Percentiles rank a stretch among this genome's conserved stretches.
These are phyloP conservation scores for Noccaea caerulescens DNA, from an alignment of 345 rosid genomes.

Conservation along the genomic window DNA sequence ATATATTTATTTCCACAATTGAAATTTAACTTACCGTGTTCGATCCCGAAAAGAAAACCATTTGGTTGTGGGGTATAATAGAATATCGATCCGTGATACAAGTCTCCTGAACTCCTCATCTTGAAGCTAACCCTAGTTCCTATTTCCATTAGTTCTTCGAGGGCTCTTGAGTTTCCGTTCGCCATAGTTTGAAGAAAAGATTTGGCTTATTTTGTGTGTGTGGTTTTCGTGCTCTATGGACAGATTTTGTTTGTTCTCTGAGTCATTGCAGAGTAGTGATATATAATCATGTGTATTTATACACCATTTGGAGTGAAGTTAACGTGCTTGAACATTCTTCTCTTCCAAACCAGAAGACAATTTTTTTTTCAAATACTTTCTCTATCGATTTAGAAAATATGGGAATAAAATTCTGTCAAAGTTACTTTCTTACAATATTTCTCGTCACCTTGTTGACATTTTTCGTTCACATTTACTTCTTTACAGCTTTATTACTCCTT, in stretches of 20 bases:
- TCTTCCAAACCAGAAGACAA: background rate
- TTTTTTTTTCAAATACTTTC: conserved; percentile 1
- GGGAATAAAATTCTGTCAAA: background rate
- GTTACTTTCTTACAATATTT: background rate
- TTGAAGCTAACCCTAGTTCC: conserved; percentile 10
- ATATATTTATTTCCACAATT: no score
- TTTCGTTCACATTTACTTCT: background rate
- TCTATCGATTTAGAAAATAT: background rate
- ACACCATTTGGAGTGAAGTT: background rate
- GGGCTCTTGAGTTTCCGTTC: background rate
- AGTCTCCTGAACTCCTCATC: background rate
- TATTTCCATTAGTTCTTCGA: background rate
- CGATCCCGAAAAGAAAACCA: background rate
- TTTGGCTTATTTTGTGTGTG: background rate
- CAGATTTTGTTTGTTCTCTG: conserved; percentile 2
- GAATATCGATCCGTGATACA: background rate
- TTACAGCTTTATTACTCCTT: background rate
- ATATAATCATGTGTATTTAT: conserved; percentile 5
- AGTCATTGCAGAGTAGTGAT: background rate
- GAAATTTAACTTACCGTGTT: background rate
- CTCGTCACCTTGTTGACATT: background rate
- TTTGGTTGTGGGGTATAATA: background rate
- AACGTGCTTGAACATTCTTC: background rate
- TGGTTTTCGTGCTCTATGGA: background rate
- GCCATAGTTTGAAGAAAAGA: background rate